These are phyloP conservation scores for Populus hybrid DNA, from an alignment of 441 rosid genomes.

Conservation along the genomic window DNA sequence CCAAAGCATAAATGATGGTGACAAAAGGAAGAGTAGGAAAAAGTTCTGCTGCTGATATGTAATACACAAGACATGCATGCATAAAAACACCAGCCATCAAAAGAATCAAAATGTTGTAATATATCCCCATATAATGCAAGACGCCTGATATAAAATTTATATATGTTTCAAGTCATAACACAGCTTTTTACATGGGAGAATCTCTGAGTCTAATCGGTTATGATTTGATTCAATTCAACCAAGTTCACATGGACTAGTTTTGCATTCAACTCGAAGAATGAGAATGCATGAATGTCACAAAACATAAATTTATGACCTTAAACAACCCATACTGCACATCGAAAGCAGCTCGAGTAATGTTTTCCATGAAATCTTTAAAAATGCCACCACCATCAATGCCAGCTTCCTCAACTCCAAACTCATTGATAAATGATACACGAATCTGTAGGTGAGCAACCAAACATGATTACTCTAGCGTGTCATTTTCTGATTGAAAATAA, in stretches of 20 bases:
- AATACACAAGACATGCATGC: not conserved
- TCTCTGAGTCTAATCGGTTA: not conserved
- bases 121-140: not conserved
- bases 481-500: slow-evolving; percentile 1
- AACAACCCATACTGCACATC: slow-evolving; percentile 97
- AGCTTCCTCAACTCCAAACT: slow-evolving; percentile 99
- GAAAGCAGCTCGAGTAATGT: slow-evolving; percentile 94
- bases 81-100: not conserved
- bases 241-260: too few species aligned
- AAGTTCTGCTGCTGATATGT: not conserved
- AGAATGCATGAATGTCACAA: not conserved
- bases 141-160: not conserved
- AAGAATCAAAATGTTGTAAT: not conserved
- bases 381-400: slow-evolving; percentile 99
- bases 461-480: slow-evolving; percentile 7
- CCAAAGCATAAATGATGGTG: not conserved
- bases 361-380: slow-evolving; percentile 99
- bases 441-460: slow-evolving; percentile 53
- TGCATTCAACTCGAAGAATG: not conserved
- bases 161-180: not conserved
- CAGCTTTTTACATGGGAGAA: not conserved
- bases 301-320: slow-evolving; percentile 54
- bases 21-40: not conserved
- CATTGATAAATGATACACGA: slow-evolving; percentile 97
- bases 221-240: too few species aligned